Base-by-base conservation (phyloP, 2,329 filamentous ascomycete genomes). In the Beauveria australis region DNA sequence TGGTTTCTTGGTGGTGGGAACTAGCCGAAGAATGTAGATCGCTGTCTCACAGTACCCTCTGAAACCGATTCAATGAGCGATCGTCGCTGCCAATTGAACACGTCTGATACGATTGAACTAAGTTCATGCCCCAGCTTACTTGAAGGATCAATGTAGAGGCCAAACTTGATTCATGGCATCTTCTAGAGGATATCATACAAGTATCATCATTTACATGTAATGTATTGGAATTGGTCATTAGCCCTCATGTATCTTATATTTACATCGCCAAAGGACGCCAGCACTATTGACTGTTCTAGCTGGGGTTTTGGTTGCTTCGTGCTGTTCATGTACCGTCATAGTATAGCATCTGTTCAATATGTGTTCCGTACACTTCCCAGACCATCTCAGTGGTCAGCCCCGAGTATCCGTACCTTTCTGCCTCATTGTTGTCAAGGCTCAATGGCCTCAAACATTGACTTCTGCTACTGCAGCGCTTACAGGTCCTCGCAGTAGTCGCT, bases 401-500 rank as follows among this genome's bases (percentile, higher is more conserved):
- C 33, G 33, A 6, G 33, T 37, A 22, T 22, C 22, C 22, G 22
- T 22, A 6, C 33, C 33, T 2, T 33, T 33, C 4, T 33, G 30
- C 30, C 10, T 16, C 33, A 37, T 37, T 37, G 33, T 37, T 44
- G 41, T 14, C 22, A 10, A 48, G 37, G 12, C 37, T 22, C 40
- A 12, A 44, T n/a, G n/a, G 10, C 57, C 16, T 49, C 28, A 40
- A 19, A 19, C 61, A 63, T 16, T 51, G 19, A 24, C 40, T 30
- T 49, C 10, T 19, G 41, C 8, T 10, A 9, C 14, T 9, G 18
- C 14, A 19, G 19, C 37, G 37, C 52, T 66, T 67, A 71, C 65
- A 70, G 57, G 54, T 74, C 73, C 60, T 76, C 74, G 69, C 75
- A 78, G 67, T 70, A 74, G 67, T 77, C 74, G 65, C 68, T 66